Percentiles rank a stretch among this genome's conserved stretches.
phyloP scores from a whole-genome alignment of 495 filamentous ascomycete species.

The Hypoxylon intermedium region DNA sequence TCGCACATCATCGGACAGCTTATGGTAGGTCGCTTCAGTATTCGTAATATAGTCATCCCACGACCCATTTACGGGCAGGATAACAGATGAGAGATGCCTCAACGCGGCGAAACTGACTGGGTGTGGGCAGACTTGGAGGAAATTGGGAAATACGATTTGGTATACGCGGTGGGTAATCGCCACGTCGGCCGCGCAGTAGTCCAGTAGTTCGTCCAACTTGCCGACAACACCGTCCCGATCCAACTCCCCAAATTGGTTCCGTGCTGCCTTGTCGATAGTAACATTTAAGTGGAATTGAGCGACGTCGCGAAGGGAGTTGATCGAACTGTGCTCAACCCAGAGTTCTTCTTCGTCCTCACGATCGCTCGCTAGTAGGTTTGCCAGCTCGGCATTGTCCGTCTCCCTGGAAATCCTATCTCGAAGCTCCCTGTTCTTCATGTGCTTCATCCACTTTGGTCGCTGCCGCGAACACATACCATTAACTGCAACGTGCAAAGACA shows the following conservation, averaged over 20 bases:
- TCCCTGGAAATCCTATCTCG: constrained; percentile 80
- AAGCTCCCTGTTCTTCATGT: constrained; percentile 85
- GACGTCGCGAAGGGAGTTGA: constrained; percentile 94
- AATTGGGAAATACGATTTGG: constrained; percentile 87
- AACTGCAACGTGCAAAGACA: constrained; percentile 96
- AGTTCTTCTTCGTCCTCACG: constrained; percentile 89
- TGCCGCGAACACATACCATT: constrained; percentile 99
- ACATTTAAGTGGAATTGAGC: constrained; percentile 95
- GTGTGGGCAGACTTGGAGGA: constrained; percentile 88
- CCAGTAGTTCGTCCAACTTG: constrained; percentile 81
- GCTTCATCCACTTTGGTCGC: constrained; percentile 94
- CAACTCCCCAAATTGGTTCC: constrained; percentile 87
- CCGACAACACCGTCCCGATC: constrained; percentile 70
- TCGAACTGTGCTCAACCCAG: constrained; percentile 92
- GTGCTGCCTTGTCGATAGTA: constrained; percentile 86
- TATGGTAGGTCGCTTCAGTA: constrained; percentile 84
- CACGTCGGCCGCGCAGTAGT: constrained; percentile 97
- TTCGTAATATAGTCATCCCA: constrained; percentile 85
- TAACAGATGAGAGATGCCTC: constrained; percentile 88
- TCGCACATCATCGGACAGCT: constrained; percentile 75
- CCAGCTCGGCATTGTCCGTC: constrained; percentile 71
- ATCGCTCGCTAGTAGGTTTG: constrained; percentile 71
- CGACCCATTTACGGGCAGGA: constrained; percentile 83
- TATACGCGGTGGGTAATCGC: constrained; percentile 91
- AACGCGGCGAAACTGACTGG: constrained; percentile 96